A percentile compares a stretch with the other conserved stretches of the same genome.
Evolutionary conservation across 73 alveolate genomes (phyloP).

Genomic region (Paramecium biaurelia): DNA sequence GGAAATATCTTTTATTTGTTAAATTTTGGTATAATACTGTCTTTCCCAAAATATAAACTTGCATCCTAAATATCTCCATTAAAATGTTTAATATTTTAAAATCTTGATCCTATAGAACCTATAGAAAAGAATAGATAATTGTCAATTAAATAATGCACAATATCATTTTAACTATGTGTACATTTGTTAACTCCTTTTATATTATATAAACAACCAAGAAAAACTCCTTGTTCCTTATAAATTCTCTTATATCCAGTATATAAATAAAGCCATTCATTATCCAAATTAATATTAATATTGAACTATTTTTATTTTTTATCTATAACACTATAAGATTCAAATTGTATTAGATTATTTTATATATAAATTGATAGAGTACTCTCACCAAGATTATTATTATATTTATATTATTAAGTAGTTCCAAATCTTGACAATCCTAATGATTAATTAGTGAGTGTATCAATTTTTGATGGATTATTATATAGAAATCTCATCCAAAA

Average conservation of each 20-base stretch:
- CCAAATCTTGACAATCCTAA: background rate
- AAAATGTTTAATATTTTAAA: background rate
- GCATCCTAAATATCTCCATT: constrained; percentile 11
- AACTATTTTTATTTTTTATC: background rate
- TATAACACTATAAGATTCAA: background rate
- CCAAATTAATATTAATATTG: background rate
- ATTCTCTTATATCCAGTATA: constrained; percentile 14
- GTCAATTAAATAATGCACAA: background rate
- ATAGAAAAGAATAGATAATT: background rate
- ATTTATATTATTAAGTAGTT: background rate
- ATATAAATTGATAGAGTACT: background rate
- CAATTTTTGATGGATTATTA: background rate
- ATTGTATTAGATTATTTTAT: background rate
- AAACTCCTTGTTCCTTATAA: background rate
- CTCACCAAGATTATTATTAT: background rate
- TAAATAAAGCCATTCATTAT: background rate
- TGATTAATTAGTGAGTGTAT: background rate
- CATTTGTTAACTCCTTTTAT: background rate
- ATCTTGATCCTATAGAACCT: background rate
- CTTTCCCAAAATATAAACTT: background rate
- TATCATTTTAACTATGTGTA: background rate
- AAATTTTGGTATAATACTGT: background rate
- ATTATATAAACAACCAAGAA: background rate
- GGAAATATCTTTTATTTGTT: background rate
- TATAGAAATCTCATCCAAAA: constrained; percentile 8